These are phyloP conservation scores for Cyberlindnera xylosilytica DNA, from an alignment of 805 yeast genomes.

Conservation along the genomic window DNA sequence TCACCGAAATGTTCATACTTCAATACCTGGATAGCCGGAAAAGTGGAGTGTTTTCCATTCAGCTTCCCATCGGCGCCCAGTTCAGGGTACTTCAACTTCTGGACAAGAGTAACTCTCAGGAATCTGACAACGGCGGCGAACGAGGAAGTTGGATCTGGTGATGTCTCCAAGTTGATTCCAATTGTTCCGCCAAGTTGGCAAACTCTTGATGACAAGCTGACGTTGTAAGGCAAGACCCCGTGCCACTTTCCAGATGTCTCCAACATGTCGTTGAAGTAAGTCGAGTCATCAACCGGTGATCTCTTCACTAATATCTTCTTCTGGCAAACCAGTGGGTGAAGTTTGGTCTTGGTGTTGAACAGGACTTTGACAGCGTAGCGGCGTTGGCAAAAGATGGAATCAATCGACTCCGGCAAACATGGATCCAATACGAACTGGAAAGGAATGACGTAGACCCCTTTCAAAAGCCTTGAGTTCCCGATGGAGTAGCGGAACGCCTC, in stretches of 20 bases:
- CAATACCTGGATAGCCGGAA: not conserved
- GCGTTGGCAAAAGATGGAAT: conserved; percentile 14
- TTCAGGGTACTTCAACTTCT: conserved; percentile 17
- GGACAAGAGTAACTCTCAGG: conserved; percentile 15
- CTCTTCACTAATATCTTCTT: conserved; percentile 15
- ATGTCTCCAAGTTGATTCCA: conserved; percentile 9
- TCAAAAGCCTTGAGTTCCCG: conserved; percentile 2
- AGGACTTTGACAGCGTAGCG: conserved; percentile 16
- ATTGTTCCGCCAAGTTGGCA: conserved; percentile 15
- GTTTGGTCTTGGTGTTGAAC: not conserved
- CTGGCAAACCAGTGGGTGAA: not conserved
- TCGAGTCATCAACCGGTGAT: conserved; percentile 16
- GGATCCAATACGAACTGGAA: conserved; percentile 24
- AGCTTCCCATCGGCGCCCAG: not conserved
- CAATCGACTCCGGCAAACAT: conserved; percentile 18
- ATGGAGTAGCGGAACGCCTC: conserved; percentile 16
- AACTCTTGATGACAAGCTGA: conserved; percentile 17
- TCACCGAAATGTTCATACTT: not conserved
- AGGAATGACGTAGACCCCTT: conserved; percentile 22
- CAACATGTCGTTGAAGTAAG: conserved; percentile 9
- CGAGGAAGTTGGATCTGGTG: conserved; percentile 1
- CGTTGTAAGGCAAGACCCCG: conserved; percentile 14
- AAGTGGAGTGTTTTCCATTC: not conserved
- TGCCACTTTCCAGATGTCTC: conserved; percentile 20
- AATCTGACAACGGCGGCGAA: conserved; percentile 10